Percentiles rank a stretch among this genome's conserved stretches.
These are phyloP conservation scores for Colletotrichum zoysiae DNA, from an alignment of 2,329 filamentous ascomycete species.

Conservation along the genomic window DNA sequence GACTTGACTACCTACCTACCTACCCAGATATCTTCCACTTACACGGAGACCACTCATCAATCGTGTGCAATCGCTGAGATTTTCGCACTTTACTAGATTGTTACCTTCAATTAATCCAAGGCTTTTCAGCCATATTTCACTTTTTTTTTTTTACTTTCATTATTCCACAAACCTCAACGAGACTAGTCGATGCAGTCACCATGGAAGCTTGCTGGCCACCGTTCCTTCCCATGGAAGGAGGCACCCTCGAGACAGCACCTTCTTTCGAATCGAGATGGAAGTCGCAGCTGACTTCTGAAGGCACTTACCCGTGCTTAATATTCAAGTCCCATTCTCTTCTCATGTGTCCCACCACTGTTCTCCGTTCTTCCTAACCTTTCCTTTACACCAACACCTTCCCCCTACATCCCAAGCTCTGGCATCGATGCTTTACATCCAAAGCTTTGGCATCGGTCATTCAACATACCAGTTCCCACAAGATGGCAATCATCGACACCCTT, in stretches of 20 bases:
- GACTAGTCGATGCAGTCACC: no score
- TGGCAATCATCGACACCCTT: constrained; percentile 31
- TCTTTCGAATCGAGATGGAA: background rate
- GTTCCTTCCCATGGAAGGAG: background rate
- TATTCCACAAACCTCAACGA: background rate
- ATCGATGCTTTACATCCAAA: background rate
- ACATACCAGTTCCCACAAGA: background rate
- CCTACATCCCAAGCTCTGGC: background rate
- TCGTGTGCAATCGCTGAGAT: background rate
- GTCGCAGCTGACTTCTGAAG: background rate
- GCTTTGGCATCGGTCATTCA: background rate
- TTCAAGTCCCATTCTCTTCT: background rate
- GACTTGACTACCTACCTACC: no score
- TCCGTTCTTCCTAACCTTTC: background rate
- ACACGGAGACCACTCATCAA: background rate
- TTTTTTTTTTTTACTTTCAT: fast-evolving
- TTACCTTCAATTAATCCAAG: no score
- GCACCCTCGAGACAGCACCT: background rate
- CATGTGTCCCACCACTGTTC: no score
- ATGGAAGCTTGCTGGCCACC: background rate
- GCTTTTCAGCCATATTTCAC: background rate
- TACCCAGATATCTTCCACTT: background rate
- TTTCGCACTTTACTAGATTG: background rate
- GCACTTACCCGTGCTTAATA: background rate
- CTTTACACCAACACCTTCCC: no score